These are phyloP conservation scores for Cerioporus squamosus DNA, from an alignment of 1,284 basidiomycete genomes.

Conservation along the genomic window DNA sequence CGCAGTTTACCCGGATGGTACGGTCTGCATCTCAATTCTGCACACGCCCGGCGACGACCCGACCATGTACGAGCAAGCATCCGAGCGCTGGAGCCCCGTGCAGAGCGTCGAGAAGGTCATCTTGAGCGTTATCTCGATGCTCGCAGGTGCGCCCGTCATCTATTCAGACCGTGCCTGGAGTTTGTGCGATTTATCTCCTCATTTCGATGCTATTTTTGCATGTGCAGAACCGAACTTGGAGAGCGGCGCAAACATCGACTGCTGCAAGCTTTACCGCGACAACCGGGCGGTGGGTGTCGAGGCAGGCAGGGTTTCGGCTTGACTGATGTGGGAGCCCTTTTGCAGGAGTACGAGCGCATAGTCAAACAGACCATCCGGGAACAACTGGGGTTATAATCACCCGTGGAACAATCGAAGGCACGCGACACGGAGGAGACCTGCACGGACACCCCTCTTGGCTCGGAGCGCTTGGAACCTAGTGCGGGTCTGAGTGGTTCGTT, in stretches of 20 bases:
- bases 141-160: constrained; percentile 71
- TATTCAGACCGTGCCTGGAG: constrained; percentile 2
- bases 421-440: too few relatives aligned
- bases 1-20: constrained; percentile 90
- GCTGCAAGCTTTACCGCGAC: constrained; percentile 93
- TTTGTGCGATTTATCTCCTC: background rate
- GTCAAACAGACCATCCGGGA: constrained; percentile 73
- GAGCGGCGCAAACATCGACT: constrained; percentile 97
- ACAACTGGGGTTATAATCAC: constrained; percentile 65
- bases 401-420: background rate
- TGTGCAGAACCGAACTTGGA: constrained; percentile 94
- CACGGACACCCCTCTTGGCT: background rate
- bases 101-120: constrained; percentile 97
- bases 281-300: constrained; percentile 57
- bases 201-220: background rate
- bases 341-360: constrained; percentile 71
- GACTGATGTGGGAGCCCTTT: constrained; percentile 6
- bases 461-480: background rate
- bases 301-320: background rate
- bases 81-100: constrained; percentile 98
- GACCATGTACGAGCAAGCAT: constrained; percentile 90
- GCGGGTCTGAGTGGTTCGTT: background rate
- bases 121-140: constrained; percentile 96
- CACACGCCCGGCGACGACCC: constrained; percentile 97
- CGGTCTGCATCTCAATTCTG: constrained; percentile 97